Base-by-base conservation (phyloP, 352 stramenopile genomes). In the Blastocystis sp. region DNA sequence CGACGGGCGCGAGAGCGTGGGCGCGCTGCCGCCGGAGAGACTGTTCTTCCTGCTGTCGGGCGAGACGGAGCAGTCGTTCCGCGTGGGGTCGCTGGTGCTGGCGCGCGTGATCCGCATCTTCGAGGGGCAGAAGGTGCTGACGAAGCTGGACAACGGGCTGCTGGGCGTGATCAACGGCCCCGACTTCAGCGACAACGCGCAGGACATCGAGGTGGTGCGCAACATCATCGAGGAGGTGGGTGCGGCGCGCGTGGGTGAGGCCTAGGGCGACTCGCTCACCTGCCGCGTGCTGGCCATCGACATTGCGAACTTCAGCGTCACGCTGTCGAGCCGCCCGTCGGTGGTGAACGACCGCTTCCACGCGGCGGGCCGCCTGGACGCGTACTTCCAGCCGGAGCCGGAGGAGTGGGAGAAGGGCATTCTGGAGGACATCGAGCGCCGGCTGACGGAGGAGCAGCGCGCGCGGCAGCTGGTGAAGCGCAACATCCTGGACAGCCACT, bases 141-240 rank as follows among this genome's bases (percentile, higher is more conserved):
- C 69, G 52, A 38, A 59, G 17, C 38, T 84, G 53, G 74, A 84
- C 74, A 84, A 84, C 23, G 34, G n/a, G 2, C 41, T 84, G 53
- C 52, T 43, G 45, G 74, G 74, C 21, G 45, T 28, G n/a, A 67
- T 84, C 53, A 48, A 62, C 41, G 56, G n/a, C 19, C 52, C 56
- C n/a, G 74, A 84, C 56, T 84, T 84, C 45, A 69, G 74, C n/a
- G 74, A 84, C 45, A 64, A 69, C 23, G 7, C 23, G 10, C 74
- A 62, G n/a, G 74, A 53, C 41, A 56, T 84, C 60, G 70, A 81
- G 7, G 65, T 81, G 21, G 70, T 45, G 38, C 61, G 40, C 17
- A 62, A 84, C 45, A n/a, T 69, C 9, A 34, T 84, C 19, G 56
- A 84, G n/a, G 60, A 28, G 53, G 74, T 62, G 41, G 56, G 56